Conservation (phyloP, 176 grass and related monocot genomes). For the Phragmites australis region DNA sequence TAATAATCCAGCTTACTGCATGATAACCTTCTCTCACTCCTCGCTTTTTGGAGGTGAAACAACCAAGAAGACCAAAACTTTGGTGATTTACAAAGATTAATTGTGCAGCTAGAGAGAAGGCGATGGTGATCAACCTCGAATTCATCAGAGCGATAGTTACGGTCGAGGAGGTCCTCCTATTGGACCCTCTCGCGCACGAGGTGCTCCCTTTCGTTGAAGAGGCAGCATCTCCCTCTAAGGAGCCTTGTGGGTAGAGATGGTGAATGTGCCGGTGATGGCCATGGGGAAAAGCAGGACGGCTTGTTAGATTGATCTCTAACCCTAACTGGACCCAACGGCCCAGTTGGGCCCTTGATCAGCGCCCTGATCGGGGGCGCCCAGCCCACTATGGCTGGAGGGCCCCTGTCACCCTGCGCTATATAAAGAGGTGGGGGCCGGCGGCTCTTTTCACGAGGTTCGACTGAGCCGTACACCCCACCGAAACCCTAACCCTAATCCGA, state of each 20-base stretch:
- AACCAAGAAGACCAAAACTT: neutral
- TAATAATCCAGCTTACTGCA: too few relatives aligned
- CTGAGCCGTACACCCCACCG: too few relatives aligned
- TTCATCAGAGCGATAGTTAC: constrained; percentile 92
- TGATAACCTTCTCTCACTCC: too few relatives aligned
- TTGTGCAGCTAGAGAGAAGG: constrained; percentile 87
- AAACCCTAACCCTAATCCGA: too few relatives aligned
- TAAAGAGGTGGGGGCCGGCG: too few relatives aligned
- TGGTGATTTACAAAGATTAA: constrained; percentile 17
- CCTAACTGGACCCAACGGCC: too few relatives aligned
- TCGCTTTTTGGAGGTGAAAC: constrained; percentile 9
- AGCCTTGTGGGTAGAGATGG: constrained; percentile 43
- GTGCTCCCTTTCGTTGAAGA: constrained; percentile 92
- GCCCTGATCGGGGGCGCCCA: too few relatives aligned
- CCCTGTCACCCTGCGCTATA: too few relatives aligned
- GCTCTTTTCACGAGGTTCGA: too few relatives aligned
- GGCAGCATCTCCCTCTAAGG: constrained; percentile 66
- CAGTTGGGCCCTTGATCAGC: too few relatives aligned
- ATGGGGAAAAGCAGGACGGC: constrained; percentile 34
- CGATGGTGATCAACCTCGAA: constrained; percentile 94
- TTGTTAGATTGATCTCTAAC: too few relatives aligned
- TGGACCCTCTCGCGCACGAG: constrained; percentile 74
- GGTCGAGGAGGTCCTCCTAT: constrained; percentile 78
- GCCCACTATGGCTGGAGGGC: too few relatives aligned
- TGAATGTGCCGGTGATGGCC: constrained; percentile 21